Conservation (phyloP, 495 filamentous ascomycete species). For the Bacidia gigantensis region DNA sequence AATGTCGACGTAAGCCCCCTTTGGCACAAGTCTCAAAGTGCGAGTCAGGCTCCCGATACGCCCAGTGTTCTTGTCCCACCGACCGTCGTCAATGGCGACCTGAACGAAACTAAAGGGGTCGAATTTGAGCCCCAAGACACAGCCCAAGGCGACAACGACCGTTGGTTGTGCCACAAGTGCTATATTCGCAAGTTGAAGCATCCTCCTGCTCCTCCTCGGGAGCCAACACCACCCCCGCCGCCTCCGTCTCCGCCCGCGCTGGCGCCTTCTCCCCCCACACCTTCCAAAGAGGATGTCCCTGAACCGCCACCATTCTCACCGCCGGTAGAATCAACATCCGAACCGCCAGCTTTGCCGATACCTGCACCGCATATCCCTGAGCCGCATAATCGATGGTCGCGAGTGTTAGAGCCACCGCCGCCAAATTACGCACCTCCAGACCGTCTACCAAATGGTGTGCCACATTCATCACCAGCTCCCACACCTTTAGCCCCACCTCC, state of each 20-base stretch:
- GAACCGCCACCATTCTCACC: slow-evolving; percentile 17
- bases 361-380: slow-evolving; percentile 11
- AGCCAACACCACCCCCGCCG: too few species aligned
- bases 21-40: slow-evolving; percentile 17
- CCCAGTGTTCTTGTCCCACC: neutral
- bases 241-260: too few species aligned
- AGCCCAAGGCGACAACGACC: neutral
- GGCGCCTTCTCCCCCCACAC: slow-evolving; percentile 14
- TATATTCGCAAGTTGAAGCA: slow-evolving; percentile 29
- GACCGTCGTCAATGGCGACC: neutral
- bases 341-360: slow-evolving; percentile 4
- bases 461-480: slow-evolving; percentile 12
- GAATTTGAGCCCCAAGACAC: neutral
- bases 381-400: slow-evolving; percentile 26
- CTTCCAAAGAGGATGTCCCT: slow-evolving; percentile 20
- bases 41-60: neutral
- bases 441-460: slow-evolving; percentile 12
- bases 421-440: slow-evolving; percentile 3
- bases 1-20: slow-evolving; percentile 15
- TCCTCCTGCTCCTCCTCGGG: slow-evolving; percentile 24
- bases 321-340: neutral
- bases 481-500: slow-evolving; percentile 5
- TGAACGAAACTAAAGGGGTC: neutral
- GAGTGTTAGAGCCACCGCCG: slow-evolving; percentile 3
- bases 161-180: slow-evolving; percentile 35